phyloP scores from a whole-genome alignment of 345 rosid genomes.

The Ceriops zippeliana region DNA sequence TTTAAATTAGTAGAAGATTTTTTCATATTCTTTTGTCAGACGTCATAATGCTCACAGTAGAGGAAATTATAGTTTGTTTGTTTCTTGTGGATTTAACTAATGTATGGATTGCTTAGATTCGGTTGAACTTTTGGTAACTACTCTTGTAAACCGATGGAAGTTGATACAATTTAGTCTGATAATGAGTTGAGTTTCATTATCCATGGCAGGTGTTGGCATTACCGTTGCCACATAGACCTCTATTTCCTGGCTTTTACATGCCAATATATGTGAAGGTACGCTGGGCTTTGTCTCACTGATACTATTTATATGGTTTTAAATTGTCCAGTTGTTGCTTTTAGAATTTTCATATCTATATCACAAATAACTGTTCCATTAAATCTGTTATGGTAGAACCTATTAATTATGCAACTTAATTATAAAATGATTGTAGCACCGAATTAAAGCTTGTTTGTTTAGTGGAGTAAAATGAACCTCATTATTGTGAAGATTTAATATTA shows the following conservation, averaged over 20 bases:
- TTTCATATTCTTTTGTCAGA: no score
- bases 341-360: background rate
- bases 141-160: background rate
- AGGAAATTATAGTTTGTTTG: background rate
- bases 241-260: slow-evolving; percentile 98
- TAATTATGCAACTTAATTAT: background rate
- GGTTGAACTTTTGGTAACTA: background rate
- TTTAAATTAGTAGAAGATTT: background rate
- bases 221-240: slow-evolving; percentile 87
- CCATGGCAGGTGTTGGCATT: slow-evolving; percentile 79
- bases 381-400: background rate
- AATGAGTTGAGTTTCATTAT: slow-evolving; percentile 13
- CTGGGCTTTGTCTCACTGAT: background rate
- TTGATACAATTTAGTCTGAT: background rate
- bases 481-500: background rate
- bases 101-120: background rate
- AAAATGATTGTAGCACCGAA: background rate
- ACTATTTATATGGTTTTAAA: no score
- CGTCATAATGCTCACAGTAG: background rate
- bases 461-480: background rate
- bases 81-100: background rate
- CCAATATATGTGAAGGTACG: slow-evolving; percentile 94
- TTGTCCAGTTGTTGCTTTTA: background rate
- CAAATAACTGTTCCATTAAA: no score
- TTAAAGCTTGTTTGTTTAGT: background rate